Evolutionary conservation across 2,329 filamentous ascomycete species (phyloP), one percentile per base, ranked within the genome.

Genomic region (Thielaviopsis ethacetica): DNA sequence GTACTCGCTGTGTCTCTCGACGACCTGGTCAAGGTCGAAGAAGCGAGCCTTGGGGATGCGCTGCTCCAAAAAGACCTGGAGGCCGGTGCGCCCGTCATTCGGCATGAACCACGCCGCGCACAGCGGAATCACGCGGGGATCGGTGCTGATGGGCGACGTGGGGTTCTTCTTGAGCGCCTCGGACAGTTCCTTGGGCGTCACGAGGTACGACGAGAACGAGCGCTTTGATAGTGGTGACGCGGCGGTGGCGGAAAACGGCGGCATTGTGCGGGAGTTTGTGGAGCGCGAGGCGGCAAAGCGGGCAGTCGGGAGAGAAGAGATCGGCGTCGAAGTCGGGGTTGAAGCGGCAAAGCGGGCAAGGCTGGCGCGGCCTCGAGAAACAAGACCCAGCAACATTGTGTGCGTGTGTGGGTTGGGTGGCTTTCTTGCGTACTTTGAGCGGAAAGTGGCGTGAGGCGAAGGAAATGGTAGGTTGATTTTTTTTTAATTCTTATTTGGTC

Each of bases 81-180:
- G 82, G 58, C 93, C 93, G 55, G 81, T 87, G 62, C 90, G 84
- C 58, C 81, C 81, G 65, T 95, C 91, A 70, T 95, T 97, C 63
- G 93, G 93, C 63, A 98, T 81, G 68, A 96, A 98, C 93, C 93
- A 98, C 24, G 89, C 81, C 53, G 91, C 93, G 71, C 91, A 96
- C 50, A 98, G 78, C 2, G 93, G 88, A 58, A 98, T 83, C 51
- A 94, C 85, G 64, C 87, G 84, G 1, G 91, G 86, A 13, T 88
- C 83, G 51, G 88, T 86, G 62, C 87, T 89, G 66, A 91, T 86
- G 62, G 85, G 82, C 57, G 85, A 86, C 13, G 85, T 80, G 3
- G 89, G 80, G 70, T 91, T 94, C 73, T 85, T 86, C 71, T 86
- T 84, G 56, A 98, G 78, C 56, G 90, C 91, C 64, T 86, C 81